Conservation (phyloP, 1,284 basidiomycete species). For the Papiliotrema laurentii region DNA sequence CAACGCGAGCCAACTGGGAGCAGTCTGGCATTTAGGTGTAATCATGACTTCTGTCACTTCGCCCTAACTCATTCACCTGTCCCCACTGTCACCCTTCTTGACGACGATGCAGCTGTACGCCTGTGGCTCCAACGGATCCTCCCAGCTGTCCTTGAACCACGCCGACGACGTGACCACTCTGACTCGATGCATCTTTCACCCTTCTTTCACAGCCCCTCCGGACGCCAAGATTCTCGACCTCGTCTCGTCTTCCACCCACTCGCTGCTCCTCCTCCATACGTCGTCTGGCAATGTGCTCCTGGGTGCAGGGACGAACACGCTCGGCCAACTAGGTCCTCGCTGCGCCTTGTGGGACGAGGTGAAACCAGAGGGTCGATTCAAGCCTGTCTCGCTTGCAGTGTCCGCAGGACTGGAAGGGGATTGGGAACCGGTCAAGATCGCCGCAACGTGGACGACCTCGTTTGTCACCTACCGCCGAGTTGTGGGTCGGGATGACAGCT, state of each 20-base stretch:
- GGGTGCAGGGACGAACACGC: conserved; percentile 40
- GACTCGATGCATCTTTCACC: conserved; percentile 47
- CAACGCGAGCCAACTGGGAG: no score
- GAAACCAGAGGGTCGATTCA: conserved; percentile 23
- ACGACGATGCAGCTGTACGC: conserved; percentile 52
- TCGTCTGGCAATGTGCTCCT: conserved; percentile 19
- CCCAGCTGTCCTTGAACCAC: conserved; percentile 63
- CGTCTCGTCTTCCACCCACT: conserved; percentile 34
- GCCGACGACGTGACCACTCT: conserved; percentile 60
- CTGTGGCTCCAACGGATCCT: conserved; percentile 71
- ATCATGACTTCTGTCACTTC: no score
- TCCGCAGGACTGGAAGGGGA: conserved; percentile 24
- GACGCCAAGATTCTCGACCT: conserved; percentile 22
- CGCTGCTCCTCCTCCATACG: conserved; percentile 24
- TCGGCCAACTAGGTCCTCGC: conserved; percentile 35
- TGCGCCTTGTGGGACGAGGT: conserved; percentile 30
- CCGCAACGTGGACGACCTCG: conserved; percentile 75
- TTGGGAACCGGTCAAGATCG: conserved; percentile 49
- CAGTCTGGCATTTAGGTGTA: no score
- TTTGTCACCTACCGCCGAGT: conserved; percentile 54
- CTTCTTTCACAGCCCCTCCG: conserved; percentile 13
- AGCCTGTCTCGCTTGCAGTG: conserved; percentile 35
- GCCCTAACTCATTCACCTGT: no score
- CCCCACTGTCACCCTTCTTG: no score
- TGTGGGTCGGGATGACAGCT: conserved; percentile 19